These are phyloP conservation scores for Pulveroboletus sp. DNA, from an alignment of 768 basidiomycete genomes.

Conservation along the genomic window DNA sequence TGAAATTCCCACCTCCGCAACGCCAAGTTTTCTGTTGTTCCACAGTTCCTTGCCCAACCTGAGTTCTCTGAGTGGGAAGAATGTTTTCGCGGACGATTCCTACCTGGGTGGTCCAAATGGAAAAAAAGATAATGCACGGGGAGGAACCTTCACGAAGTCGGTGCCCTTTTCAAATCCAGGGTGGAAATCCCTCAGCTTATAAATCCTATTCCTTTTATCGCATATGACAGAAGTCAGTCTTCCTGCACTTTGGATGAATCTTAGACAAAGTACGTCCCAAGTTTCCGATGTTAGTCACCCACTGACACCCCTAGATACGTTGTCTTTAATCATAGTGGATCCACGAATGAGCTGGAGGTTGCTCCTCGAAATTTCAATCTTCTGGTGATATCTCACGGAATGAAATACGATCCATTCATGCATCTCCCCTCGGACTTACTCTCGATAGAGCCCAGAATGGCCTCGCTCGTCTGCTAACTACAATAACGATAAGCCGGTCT, in stretches of 20 bases:
- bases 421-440: slow-evolving; percentile 2
- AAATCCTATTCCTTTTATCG: slow-evolving; percentile 40
- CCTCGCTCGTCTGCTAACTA: slow-evolving; percentile 61
- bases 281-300: not conserved
- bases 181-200: slow-evolving; percentile 5
- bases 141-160: slow-evolving; percentile 62
- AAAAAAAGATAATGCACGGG: slow-evolving; percentile 63
- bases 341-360: slow-evolving; percentile 65
- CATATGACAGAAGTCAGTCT: slow-evolving; percentile 61
- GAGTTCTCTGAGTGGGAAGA: slow-evolving; percentile 67
- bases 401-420: slow-evolving; percentile 43
- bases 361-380: slow-evolving; percentile 70
- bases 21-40: slow-evolving; percentile 59
- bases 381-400: slow-evolving; percentile 61
- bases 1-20: slow-evolving; percentile 63
- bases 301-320: slow-evolving; percentile 50
- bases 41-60: slow-evolving; percentile 68
- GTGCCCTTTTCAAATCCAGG: slow-evolving; percentile 22
- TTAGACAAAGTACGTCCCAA: slow-evolving; percentile 65
- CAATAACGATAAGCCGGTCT: slow-evolving; percentile 50
- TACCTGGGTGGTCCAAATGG: slow-evolving; percentile 74
- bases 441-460: slow-evolving; percentile 62
- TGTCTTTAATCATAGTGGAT: slow-evolving; percentile 69
- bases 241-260: slow-evolving; percentile 76
- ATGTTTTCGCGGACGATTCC: slow-evolving; percentile 63